Evolutionary conservation across 306 rosid species (phyloP).

Genomic region (Luffa acutangula): DNA sequence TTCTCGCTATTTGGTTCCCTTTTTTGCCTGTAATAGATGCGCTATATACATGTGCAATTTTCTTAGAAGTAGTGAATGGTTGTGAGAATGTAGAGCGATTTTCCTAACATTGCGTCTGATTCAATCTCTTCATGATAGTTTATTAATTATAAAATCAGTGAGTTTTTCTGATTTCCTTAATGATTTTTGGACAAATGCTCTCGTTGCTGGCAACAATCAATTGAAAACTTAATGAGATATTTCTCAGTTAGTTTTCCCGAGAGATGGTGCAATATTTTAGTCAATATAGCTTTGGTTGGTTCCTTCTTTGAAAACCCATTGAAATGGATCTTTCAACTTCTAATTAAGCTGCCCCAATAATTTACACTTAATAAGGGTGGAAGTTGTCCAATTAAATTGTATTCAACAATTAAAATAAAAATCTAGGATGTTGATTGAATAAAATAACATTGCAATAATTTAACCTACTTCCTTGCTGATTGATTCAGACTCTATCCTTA

Average conservation of each 20-base stretch:
- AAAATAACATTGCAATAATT: not conserved
- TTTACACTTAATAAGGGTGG: not conserved
- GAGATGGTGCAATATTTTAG: not conserved
- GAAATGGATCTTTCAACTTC: not conserved
- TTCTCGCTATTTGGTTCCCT: not conserved
- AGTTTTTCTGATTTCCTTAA: not conserved
- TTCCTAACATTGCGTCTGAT: not conserved
- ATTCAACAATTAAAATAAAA: not conserved
- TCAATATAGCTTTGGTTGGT: not conserved
- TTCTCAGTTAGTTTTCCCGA: not conserved
- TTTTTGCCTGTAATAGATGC: not conserved
- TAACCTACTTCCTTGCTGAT: not conserved
- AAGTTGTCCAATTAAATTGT: not conserved
- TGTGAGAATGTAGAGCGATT: not conserved
- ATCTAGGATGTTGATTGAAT: not conserved
- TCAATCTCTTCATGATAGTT: not conserved
- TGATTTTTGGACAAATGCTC: not conserved
- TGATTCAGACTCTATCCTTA: slow-evolving; percentile 3
- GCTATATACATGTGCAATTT: not conserved
- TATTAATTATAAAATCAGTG: not conserved
- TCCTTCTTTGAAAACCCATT: not conserved
- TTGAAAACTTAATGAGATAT: not conserved
- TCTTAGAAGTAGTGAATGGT: not conserved
- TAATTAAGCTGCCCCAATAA: not conserved
- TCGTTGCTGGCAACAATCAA: not conserved